These are phyloP conservation scores for Phoma herbarum DNA, from an alignment of 2,329 filamentous ascomycete genomes.

Conservation along the genomic window DNA sequence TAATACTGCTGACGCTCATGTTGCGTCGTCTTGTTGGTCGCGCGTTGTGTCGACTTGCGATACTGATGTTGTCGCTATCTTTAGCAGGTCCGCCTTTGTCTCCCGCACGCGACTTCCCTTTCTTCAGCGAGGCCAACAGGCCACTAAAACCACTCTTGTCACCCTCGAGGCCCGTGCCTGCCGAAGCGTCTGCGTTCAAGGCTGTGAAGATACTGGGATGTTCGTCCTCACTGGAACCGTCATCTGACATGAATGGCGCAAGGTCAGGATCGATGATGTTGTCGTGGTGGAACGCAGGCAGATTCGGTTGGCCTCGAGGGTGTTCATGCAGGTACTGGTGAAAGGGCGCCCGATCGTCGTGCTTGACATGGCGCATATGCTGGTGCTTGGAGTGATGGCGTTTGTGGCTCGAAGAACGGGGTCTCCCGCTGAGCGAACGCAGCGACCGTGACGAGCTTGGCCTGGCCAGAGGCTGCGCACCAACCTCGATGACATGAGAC, in stretches of 20 bases:
- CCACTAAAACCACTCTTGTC: slow-evolving; percentile 78
- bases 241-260: slow-evolving; percentile 93
- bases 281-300: slow-evolving; percentile 96
- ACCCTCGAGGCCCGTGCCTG: slow-evolving; percentile 70
- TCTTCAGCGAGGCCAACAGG: slow-evolving; percentile 76
- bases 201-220: slow-evolving; percentile 84
- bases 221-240: slow-evolving; percentile 91
- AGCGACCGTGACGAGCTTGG: slow-evolving; percentile 93
- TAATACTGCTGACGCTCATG: slow-evolving; percentile 81
- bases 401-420: slow-evolving; percentile 80
- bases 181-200: slow-evolving; percentile 71
- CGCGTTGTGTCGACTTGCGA: slow-evolving; percentile 68
- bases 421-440: slow-evolving; percentile 74
- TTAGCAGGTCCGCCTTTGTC: slow-evolving; percentile 78
- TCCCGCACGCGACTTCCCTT: slow-evolving; percentile 74
- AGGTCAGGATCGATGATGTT: slow-evolving; percentile 98
- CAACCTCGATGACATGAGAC: slow-evolving; percentile 90
- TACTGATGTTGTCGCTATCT: slow-evolving; percentile 70
- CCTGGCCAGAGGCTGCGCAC: slow-evolving; percentile 75
- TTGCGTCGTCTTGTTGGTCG: slow-evolving; percentile 78
- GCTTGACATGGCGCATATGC: slow-evolving; percentile 78
- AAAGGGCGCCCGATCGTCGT: slow-evolving; percentile 88
- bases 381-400: slow-evolving; percentile 89
- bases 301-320: slow-evolving; percentile 68
- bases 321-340: slow-evolving; percentile 77